Percentiles rank a stretch among this genome's conserved stretches.
These are phyloP conservation scores for Physcomitrellopsis africana DNA, from an alignment of 225 moss, liverwort and hornwort genomes.

Conservation along the genomic window DNA sequence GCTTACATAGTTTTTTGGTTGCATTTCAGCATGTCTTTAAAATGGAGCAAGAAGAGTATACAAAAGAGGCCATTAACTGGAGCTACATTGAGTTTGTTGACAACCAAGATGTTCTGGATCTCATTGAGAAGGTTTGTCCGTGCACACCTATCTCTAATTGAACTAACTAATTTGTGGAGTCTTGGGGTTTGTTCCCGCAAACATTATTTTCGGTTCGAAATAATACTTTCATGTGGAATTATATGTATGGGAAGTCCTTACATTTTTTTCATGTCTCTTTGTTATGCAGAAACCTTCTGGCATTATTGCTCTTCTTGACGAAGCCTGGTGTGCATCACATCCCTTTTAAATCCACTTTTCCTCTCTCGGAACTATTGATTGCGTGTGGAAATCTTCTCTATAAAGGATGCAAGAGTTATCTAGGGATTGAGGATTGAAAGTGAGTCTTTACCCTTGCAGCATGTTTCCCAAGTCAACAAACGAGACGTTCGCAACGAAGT, in stretches of 20 bases:
- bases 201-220: background rate
- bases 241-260: background rate
- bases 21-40: conserved; percentile 91
- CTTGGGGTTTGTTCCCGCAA: too few relatives aligned
- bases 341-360: background rate
- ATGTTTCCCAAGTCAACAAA: conserved; percentile 98
- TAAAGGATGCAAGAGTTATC: conserved; percentile 2
- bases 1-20: conserved; percentile 10
- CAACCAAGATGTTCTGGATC: conserved; percentile 97
- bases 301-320: conserved; percentile 94
- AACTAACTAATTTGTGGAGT: background rate
- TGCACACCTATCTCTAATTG: background rate
- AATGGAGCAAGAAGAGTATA: conserved; percentile 99
- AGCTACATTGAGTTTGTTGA: conserved; percentile 99
- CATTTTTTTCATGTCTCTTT: background rate
- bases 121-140: conserved; percentile 82
- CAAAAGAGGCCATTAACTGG: conserved; percentile 95
- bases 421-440: conserved; percentile 24
- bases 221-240: background rate
- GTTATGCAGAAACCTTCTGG: conserved; percentile 85
- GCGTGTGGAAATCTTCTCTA: background rate
- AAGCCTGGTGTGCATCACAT: conserved; percentile 77
- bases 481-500: conserved; percentile 91
- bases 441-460: conserved; percentile 54
- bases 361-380: background rate